phyloP scores from a whole-genome alignment of 768 basidiomycete species.

The Termitomyces titanicus region DNA sequence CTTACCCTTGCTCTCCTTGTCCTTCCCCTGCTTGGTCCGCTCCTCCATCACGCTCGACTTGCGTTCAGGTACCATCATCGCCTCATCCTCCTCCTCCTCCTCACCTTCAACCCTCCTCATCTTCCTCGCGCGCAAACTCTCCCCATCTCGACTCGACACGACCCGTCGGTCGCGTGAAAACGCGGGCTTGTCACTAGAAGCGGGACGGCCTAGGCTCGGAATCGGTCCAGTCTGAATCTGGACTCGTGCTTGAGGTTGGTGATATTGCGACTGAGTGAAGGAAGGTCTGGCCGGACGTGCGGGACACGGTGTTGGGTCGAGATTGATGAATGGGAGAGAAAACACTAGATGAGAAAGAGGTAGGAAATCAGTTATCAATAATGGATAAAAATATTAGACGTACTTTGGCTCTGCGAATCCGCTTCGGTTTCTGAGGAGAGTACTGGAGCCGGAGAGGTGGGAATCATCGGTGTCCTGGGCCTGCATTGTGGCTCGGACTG shows the following conservation, averaged over 20 bases:
- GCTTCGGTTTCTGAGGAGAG: constrained; percentile 18
- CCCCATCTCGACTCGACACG: constrained; percentile 12
- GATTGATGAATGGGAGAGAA: constrained; percentile 7
- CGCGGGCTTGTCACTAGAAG: not conserved
- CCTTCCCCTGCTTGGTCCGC: not conserved
- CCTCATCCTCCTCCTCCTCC: not conserved
- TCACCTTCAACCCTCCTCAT: constrained; percentile 10
- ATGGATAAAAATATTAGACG: not conserved
- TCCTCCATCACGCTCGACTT: not conserved
- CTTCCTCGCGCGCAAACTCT: constrained; percentile 12
- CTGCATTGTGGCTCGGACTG: not conserved
- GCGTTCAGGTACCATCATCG: not conserved
- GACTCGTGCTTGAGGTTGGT: not conserved
- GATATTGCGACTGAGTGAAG: no score
- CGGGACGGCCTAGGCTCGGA: not conserved
- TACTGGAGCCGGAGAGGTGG: constrained; percentile 6
- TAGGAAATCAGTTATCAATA: no score
- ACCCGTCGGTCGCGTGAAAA: constrained; percentile 3
- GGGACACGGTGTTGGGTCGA: constrained; percentile 12
- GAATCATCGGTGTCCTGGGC: constrained; percentile 1
- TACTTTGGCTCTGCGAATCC: constrained; percentile 18
- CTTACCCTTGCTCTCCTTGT: constrained; percentile 16
- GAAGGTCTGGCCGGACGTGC: constrained; percentile 5
- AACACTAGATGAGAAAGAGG: not conserved
- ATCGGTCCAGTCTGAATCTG: not conserved